phyloP scores from a whole-genome alignment of 208 protist species.

The Strigomonas culicis region DNA sequence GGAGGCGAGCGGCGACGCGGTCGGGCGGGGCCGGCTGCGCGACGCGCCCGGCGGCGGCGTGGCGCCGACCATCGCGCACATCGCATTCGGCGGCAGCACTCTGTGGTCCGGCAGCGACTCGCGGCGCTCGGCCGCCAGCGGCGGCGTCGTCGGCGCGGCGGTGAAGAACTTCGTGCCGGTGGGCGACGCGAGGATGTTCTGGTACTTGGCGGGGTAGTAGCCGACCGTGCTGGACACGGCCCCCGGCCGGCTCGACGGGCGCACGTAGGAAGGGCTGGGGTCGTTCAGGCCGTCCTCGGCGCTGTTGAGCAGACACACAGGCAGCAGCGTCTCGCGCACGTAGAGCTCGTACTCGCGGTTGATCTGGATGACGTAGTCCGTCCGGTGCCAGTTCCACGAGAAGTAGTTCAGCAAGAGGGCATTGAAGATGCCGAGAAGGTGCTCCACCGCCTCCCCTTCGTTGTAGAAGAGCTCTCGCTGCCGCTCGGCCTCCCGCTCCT shows the following conservation, averaged over 20 bases:
- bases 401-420: slow-evolving; percentile 84
- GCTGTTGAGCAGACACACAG: slow-evolving; percentile 49
- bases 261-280: slow-evolving; percentile 19
- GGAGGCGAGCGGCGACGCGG: too few relatives aligned
- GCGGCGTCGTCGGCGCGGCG: too few relatives aligned
- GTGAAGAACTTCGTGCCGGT: not conserved
- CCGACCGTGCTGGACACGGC: slow-evolving; percentile 3
- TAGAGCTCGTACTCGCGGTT: slow-evolving; percentile 81
- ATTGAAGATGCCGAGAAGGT: slow-evolving; percentile 74
- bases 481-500: not conserved
- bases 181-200: not conserved
- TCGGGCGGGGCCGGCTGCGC: too few relatives aligned
- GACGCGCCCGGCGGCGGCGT: not conserved
- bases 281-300: slow-evolving; percentile 53
- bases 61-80: not conserved
- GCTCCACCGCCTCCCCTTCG: slow-evolving; percentile 52
- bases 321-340: slow-evolving; percentile 66
- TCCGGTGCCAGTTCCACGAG: slow-evolving; percentile 85
- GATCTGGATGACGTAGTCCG: slow-evolving; percentile 79
- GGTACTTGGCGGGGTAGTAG: slow-evolving; percentile 8
- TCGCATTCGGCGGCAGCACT: too few relatives aligned
- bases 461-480: slow-evolving; percentile 29
- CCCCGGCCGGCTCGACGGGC: not conserved
- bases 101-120: too few relatives aligned
- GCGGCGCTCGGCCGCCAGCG: not conserved